Conservation (phyloP, 2,329 filamentous ascomycete species). For the Tolypocladium cylindrosporum region DNA sequence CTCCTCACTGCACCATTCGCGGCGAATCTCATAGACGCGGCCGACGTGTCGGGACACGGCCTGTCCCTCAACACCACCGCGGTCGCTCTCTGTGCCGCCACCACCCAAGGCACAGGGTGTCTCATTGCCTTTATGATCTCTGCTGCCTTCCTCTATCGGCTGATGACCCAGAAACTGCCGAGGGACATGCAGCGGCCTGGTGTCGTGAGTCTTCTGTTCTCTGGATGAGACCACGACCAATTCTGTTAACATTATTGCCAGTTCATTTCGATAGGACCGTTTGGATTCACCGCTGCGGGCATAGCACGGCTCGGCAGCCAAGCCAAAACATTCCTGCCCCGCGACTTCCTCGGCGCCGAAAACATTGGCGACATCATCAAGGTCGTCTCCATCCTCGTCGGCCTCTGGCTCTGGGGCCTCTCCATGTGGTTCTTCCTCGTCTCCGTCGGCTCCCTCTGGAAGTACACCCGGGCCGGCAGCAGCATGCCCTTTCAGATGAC, state of each 20-base stretch:
- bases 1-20: conserved; percentile 69
- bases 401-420: conserved; percentile 75
- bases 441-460: conserved; percentile 65
- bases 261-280: conserved; percentile 76
- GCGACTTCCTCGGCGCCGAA: conserved; percentile 28
- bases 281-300: conserved; percentile 45
- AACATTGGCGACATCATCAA: conserved; percentile 34
- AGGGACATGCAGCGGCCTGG: conserved; percentile 66
- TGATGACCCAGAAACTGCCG: conserved; percentile 83
- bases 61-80: conserved; percentile 25
- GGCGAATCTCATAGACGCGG: conserved; percentile 40
- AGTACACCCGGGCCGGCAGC: conserved; percentile 45
- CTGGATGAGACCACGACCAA: neutral
- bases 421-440: conserved; percentile 79
- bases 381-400: conserved; percentile 47
- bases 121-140: conserved; percentile 67
- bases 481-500: conserved; percentile 72
- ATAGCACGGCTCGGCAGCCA: conserved; percentile 37
- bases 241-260: conserved; percentile 7
- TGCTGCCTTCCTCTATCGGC: conserved; percentile 70
- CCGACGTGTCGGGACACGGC: conserved; percentile 14
- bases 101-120: conserved; percentile 45
- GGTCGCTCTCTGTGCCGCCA: conserved; percentile 37
- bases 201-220: conserved; percentile 36
- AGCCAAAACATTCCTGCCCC: conserved; percentile 30